These are phyloP conservation scores for Hymenochaete sp. DNA, from an alignment of 1,284 basidiomycete species.

Conservation along the genomic window DNA sequence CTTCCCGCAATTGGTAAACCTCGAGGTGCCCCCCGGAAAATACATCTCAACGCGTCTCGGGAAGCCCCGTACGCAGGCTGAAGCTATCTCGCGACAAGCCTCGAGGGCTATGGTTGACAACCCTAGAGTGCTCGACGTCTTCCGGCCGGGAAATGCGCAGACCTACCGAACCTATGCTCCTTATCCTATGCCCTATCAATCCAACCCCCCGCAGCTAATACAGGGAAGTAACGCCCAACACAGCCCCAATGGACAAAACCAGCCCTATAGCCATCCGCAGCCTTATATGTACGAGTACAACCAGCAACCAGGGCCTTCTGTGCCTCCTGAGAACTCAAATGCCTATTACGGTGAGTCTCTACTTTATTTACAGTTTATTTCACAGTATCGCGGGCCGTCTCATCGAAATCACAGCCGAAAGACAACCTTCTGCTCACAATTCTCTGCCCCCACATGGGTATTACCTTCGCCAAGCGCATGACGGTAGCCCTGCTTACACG, in stretches of 20 bases:
- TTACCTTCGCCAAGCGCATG: neutral
- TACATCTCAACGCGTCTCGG: constrained; percentile 17
- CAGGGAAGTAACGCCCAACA: too few species aligned
- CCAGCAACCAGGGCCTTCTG: constrained; percentile 6
- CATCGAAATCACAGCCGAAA: too few species aligned
- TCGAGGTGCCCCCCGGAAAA: constrained; percentile 17
- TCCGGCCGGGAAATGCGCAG: constrained; percentile 23
- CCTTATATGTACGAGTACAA: constrained; percentile 9
- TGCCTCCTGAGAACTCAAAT: too few species aligned
- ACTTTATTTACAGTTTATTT: too few species aligned
- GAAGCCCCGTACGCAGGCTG: constrained; percentile 23
- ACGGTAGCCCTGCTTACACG: neutral
- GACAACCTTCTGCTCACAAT: constrained; percentile 10
- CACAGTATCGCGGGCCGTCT: too few species aligned
- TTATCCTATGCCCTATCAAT: constrained; percentile 32
- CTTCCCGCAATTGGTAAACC: constrained; percentile 4
- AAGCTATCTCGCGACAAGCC: constrained; percentile 22
- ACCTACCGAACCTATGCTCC: constrained; percentile 45
- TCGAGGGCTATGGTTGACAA: constrained; percentile 14
- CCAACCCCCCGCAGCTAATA: constrained; percentile 5
- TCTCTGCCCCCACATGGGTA: constrained; percentile 4
- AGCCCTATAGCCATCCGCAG: too few species aligned
- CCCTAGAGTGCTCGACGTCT: constrained; percentile 21
- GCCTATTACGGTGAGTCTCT: too few species aligned
- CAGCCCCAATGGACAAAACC: too few species aligned